Conservation (phyloP, 306 rosid species). For the Inga leiocalycina region DNA sequence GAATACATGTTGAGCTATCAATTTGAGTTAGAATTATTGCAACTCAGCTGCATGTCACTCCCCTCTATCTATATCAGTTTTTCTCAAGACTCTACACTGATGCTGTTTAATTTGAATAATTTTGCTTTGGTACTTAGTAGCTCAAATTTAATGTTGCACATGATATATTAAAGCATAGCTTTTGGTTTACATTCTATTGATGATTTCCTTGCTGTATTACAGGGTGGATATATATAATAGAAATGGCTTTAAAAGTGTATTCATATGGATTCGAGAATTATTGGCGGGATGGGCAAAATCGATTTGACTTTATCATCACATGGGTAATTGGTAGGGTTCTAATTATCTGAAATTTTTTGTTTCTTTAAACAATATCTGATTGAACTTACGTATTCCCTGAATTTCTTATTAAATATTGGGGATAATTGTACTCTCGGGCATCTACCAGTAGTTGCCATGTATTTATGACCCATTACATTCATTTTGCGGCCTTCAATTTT, state of each 20-base stretch:
- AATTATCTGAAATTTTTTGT: neutral
- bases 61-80: slow-evolving; percentile 20
- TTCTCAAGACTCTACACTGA: slow-evolving; percentile 3
- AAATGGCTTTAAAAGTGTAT: slow-evolving; percentile 85
- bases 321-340: slow-evolving; percentile 73
- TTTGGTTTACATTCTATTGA: slow-evolving; percentile 18
- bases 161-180: slow-evolving; percentile 1
- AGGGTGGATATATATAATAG: slow-evolving; percentile 95
- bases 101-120: slow-evolving; percentile 12
- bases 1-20: neutral
- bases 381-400: slow-evolving; percentile 14
- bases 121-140: slow-evolving; percentile 18
- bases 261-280: slow-evolving; percentile 86
- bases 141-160: neutral
- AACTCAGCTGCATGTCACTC: slow-evolving; percentile 29
- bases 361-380: slow-evolving; percentile 24
- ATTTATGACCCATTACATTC: slow-evolving; percentile 26
- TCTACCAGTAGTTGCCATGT: slow-evolving; percentile 13
- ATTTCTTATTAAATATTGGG: slow-evolving; percentile 23
- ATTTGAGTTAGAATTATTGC: neutral
- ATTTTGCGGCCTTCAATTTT: slow-evolving; percentile 19
- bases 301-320: slow-evolving; percentile 84
- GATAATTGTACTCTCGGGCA: neutral
- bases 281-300: slow-evolving; percentile 96
- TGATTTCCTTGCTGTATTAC: slow-evolving; percentile 39